Conservation (phyloP, 495 filamentous ascomycete genomes). For the Podospora appendiculata region DNA sequence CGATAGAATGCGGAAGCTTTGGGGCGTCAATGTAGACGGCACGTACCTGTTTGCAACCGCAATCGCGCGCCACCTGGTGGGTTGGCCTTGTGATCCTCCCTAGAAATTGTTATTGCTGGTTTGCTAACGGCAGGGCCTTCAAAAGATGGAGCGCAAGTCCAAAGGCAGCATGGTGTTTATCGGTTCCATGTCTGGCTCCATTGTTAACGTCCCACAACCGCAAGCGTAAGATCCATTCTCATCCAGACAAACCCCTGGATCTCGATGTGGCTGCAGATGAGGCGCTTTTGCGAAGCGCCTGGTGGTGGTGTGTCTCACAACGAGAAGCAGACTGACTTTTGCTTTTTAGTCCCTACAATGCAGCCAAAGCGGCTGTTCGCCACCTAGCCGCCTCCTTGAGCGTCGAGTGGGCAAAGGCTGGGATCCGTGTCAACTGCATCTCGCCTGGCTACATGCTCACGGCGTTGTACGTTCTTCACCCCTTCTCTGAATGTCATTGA, state of each 20-base stretch:
- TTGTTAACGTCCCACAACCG: conserved; percentile 92
- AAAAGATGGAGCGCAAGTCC: conserved; percentile 61
- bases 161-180: conserved; percentile 89
- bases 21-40: conserved; percentile 91
- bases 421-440: conserved; percentile 87
- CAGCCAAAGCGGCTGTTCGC: conserved; percentile 78
- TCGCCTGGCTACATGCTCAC: conserved; percentile 93
- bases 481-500: background rate
- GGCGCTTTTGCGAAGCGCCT: too few species aligned
- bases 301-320: too few species aligned
- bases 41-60: conserved; percentile 83
- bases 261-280: too few species aligned
- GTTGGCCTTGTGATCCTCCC: background rate
- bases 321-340: too few species aligned
- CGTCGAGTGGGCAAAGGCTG: conserved; percentile 80
- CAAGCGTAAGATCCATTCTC: conserved; percentile 48
- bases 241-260: background rate
- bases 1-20: conserved; percentile 84
- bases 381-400: conserved; percentile 74
- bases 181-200: conserved; percentile 84
- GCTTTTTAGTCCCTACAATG: conserved; percentile 63
- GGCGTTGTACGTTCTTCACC: conserved; percentile 55
- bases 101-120: background rate
- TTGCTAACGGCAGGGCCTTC: background rate
- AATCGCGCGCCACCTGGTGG: conserved; percentile 72